A percentile compares a stretch with the other conserved stretches of the same genome.
Conservation (phyloP, 2,329 filamentous ascomycete species). For the Tolypocladium amazonense region DNA sequence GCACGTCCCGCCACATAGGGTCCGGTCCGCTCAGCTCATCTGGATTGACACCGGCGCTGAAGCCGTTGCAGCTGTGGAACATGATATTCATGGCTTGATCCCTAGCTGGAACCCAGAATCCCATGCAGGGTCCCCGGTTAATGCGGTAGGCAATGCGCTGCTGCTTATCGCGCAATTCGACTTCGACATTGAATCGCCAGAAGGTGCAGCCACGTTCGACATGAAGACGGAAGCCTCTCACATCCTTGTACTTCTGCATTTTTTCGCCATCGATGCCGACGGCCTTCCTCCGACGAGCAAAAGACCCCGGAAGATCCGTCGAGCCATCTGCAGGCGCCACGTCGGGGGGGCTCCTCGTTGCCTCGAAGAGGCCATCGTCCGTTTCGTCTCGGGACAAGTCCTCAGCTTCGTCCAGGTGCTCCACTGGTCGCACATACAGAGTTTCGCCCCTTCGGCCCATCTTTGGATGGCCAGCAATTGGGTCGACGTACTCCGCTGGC, state of each 20-base stretch:
- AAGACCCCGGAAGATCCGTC: constrained; percentile 40
- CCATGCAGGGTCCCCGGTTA: constrained; percentile 77
- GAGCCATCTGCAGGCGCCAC: constrained; percentile 27
- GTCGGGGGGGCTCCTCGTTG: constrained; percentile 44
- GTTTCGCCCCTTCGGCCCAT: constrained; percentile 76
- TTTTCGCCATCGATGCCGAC: constrained; percentile 65
- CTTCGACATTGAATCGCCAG: constrained; percentile 92
- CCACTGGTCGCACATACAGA: constrained; percentile 80
- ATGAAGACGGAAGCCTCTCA: constrained; percentile 73
- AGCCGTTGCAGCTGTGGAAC: constrained; percentile 98
- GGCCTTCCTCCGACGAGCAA: constrained; percentile 41
- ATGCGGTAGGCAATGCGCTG: constrained; percentile 91
- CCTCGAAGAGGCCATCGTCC: constrained; percentile 74
- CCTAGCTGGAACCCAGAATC: constrained; percentile 86
- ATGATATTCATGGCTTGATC: constrained; percentile 94
- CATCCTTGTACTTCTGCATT: constrained; percentile 69
- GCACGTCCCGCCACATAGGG: constrained; percentile 90
- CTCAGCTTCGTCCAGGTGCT: constrained; percentile 65
- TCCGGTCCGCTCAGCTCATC: constrained; percentile 84
- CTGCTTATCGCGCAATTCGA: constrained; percentile 70
- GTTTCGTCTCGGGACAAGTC: constrained; percentile 74
- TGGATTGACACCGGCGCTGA: constrained; percentile 68
- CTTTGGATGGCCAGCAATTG: constrained; percentile 79
- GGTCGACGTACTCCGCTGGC: constrained; percentile 76
- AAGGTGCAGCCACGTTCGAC: constrained; percentile 83